A percentile compares a stretch with the other conserved stretches of the same genome.
phyloP scores from a whole-genome alignment of 306 rosid genomes.

The Prunus kanzakura region DNA sequence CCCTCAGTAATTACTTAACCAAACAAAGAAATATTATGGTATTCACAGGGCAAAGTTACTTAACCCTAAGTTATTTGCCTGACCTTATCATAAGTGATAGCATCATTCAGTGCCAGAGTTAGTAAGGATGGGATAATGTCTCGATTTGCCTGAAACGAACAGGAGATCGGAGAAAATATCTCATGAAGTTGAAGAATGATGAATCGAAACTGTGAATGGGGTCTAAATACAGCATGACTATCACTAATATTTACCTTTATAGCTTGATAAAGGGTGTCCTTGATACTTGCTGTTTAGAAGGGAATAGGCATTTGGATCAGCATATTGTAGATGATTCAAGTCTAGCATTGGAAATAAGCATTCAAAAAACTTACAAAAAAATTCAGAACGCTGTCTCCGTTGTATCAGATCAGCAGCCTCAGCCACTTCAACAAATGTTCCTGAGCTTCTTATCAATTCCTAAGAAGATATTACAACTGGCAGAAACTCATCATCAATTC shows the following conservation, averaged over 20 bases:
- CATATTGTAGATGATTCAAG: slow-evolving; percentile 7
- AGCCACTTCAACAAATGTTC: slow-evolving; percentile 51
- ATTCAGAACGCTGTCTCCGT: slow-evolving; percentile 85
- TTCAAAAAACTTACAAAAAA: slow-evolving; percentile 56
- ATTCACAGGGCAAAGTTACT: background rate
- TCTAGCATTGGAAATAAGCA: slow-evolving; percentile 17
- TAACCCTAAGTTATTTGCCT: slow-evolving; percentile 9
- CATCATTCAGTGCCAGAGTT: slow-evolving; percentile 80
- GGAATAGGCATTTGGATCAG: slow-evolving; percentile 28
- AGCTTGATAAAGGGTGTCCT: slow-evolving; percentile 55
- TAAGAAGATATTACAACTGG: slow-evolving; percentile 59
- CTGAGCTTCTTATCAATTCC: slow-evolving; percentile 64
- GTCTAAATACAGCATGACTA: background rate
- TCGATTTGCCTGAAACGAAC: slow-evolving; percentile 62
- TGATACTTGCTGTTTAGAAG: slow-evolving; percentile 56
- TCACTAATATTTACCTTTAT: slow-evolving; percentile 49
- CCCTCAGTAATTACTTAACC: background rate
- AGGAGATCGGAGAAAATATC: slow-evolving; percentile 8
- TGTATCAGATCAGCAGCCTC: slow-evolving; percentile 90
- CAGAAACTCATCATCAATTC: slow-evolving; percentile 72
- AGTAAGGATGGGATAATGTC: slow-evolving; percentile 63
- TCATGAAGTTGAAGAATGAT: background rate
- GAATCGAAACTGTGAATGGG: slow-evolving; percentile 8
- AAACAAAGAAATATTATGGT: background rate
- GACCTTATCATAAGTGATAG: slow-evolving; percentile 89